Percentiles rank a stretch among this genome's conserved stretches.
Conservation (phyloP, 306 rosid genomes). For the Rosa lucieae region DNA sequence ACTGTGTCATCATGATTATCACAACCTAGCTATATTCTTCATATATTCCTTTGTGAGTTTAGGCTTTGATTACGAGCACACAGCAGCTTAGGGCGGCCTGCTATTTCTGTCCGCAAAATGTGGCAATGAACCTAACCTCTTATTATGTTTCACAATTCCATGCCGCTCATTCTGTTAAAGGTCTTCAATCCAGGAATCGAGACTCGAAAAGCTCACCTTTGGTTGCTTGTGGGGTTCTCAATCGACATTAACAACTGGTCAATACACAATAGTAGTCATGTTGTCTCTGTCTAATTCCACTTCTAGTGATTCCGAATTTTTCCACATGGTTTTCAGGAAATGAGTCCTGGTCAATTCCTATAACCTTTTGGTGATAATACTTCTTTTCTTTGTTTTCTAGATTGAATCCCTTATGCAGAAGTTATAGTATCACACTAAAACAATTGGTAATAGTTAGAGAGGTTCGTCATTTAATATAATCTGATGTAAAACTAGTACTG, state of each 20-base stretch:
- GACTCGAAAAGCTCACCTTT: slow-evolving; percentile 31
- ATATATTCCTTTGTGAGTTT: slow-evolving; percentile 3
- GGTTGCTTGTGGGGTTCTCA: slow-evolving; percentile 36
- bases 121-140: slow-evolving; percentile 13
- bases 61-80: slow-evolving; percentile 1
- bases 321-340: slow-evolving; percentile 16
- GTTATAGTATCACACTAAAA: background rate
- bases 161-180: slow-evolving; percentile 19
- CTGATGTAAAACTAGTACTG: background rate
- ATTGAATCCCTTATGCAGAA: background rate
- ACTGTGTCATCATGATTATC: slow-evolving; percentile 30
- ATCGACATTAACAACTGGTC: slow-evolving; percentile 14
- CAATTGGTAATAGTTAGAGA: background rate
- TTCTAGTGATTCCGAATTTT: background rate
- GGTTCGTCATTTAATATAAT: background rate
- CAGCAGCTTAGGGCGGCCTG: background rate
- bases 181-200: slow-evolving; percentile 27
- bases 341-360: slow-evolving; percentile 23
- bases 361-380: background rate
- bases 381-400: slow-evolving; percentile 1
- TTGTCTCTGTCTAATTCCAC: slow-evolving; percentile 18
- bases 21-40: background rate
- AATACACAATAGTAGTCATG: slow-evolving; percentile 17
- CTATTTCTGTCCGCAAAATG: slow-evolving; percentile 23
- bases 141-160: slow-evolving; percentile 20